Base-by-base conservation (phyloP, 306 rosid species). In the Pueraria montana region DNA sequence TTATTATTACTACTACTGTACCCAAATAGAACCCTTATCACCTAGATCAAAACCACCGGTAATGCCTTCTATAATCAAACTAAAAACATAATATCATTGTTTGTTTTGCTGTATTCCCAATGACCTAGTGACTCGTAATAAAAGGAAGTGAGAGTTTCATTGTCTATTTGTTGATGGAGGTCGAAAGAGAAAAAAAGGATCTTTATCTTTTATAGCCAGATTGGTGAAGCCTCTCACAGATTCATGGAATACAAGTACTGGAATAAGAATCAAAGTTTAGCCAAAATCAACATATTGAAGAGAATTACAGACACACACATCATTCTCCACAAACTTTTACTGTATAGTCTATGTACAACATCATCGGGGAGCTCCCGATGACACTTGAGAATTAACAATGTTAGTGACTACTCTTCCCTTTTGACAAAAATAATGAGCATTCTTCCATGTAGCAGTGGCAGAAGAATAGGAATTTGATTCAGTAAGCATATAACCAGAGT, bases 381-480 rank as follows among this genome's bases (percentile, higher is more conserved):
- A 83, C 50, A 40, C 74, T 72, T 45, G 45, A 21, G 16, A 81
- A 72, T 53, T 5, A 52, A 81, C 67, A 83, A 13, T 74, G 75
- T 86, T 91, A 90, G 73, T 87, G 85, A 53, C 83, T 79, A 52
- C 56, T 89, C 89, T 81, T 85, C 56, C 87, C 89, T 81, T 85
- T 84, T 6, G 90, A 77, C 61, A 91, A 94, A 82, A 90, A 90
- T 80, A 89, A 27, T 88, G 87, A 3, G 86, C 64, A 49, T 94
- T 90, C 82, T 90, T 90, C 87, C 89, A 88, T 59, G 88, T 82
- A 40, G 90, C 83, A 48, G 94, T 84, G 59, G 77, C 83, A 11
- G 88, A 80, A 55, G 89, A 88, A 38, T 80, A 81, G 26, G 92
- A 86, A 62, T 86, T 84, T 13, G 92, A 86, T 74, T 86, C 86